Evolutionary conservation across 2,329 filamentous ascomycete species (phyloP).

Genomic region (Periconia sp.): DNA sequence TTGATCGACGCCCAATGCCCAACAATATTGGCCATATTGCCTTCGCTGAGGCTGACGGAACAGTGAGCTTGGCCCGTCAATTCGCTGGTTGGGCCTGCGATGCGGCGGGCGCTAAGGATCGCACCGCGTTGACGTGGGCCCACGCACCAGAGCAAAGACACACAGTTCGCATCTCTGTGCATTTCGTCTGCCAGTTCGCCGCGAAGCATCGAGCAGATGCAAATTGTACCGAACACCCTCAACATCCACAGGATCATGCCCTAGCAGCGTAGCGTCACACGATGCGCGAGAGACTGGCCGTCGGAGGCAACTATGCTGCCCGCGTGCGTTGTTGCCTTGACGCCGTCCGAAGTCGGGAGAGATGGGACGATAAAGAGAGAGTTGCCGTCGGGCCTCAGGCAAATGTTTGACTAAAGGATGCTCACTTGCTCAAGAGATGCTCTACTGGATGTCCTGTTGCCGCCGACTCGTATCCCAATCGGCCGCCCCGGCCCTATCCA

Average conservation of each 20-base stretch:
- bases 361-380: slow-evolving; percentile 7
- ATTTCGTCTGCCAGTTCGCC: neutral
- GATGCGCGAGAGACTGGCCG: neutral
- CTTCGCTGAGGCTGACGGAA: slow-evolving; percentile 12
- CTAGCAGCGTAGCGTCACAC: neutral
- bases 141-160: slow-evolving; percentile 9
- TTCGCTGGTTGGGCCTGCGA: slow-evolving; percentile 23
- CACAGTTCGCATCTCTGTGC: slow-evolving; percentile 23
- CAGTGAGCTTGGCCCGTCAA: slow-evolving; percentile 21
- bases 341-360: slow-evolving; percentile 23
- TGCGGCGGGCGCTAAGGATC: slow-evolving; percentile 24
- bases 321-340: slow-evolving; percentile 33
- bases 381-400: neutral
- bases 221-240: slow-evolving; percentile 10
- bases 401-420: neutral
- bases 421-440: neutral
- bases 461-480: neutral
- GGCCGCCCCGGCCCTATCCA: too few species aligned
- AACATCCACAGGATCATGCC: slow-evolving; percentile 2
- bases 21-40: slow-evolving; percentile 21
- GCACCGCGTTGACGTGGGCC: slow-evolving; percentile 18
- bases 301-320: slow-evolving; percentile 6
- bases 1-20: slow-evolving; percentile 32
- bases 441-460: neutral
- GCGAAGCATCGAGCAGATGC: neutral